Evolutionary conservation across 2,329 filamentous ascomycete species (phyloP).

Genomic region (Colletotrichum sp.): DNA sequence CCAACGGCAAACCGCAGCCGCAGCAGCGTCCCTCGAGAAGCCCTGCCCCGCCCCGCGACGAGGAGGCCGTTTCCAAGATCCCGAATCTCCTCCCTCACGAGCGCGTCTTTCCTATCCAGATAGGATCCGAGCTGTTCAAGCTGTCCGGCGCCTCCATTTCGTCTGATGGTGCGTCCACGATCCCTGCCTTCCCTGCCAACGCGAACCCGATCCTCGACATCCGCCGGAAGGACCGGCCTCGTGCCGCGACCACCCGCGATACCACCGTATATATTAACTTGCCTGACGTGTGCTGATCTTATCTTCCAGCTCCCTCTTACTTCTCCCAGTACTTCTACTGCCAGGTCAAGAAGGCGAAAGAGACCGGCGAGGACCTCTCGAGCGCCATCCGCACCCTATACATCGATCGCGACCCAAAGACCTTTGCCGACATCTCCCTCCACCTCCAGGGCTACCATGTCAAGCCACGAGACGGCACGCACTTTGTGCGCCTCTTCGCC

Average conservation of each 20-base stretch:
- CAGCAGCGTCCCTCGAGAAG: constrained; percentile 4
- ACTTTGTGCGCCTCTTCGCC: constrained; percentile 91
- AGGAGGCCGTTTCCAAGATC: constrained; percentile 49
- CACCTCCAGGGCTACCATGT: constrained; percentile 95
- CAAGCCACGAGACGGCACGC: constrained; percentile 77
- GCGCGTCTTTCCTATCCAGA: constrained; percentile 77
- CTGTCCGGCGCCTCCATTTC: constrained; percentile 76
- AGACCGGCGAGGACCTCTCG: constrained; percentile 57
- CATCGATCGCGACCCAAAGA: constrained; percentile 90
- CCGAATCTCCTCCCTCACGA: constrained; percentile 69
- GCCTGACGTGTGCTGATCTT: background rate
- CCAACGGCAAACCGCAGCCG: background rate
- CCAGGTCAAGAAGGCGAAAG: constrained; percentile 71
- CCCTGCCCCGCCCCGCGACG: constrained; percentile 27
- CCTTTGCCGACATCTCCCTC: constrained; percentile 86
- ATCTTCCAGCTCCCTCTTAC: constrained; percentile 80
- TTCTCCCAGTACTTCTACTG: constrained; percentile 94
- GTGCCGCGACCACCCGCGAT: background rate
- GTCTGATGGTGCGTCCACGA: constrained; percentile 65
- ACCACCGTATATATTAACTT: background rate
- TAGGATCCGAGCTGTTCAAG: constrained; percentile 74
- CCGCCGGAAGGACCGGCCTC: background rate
- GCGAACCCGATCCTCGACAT: background rate
- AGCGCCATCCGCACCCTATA: constrained; percentile 78
- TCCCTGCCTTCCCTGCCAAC: background rate